These are phyloP conservation scores for Cercis canadensis DNA, from an alignment of 306 rosid species.

Conservation along the genomic window DNA sequence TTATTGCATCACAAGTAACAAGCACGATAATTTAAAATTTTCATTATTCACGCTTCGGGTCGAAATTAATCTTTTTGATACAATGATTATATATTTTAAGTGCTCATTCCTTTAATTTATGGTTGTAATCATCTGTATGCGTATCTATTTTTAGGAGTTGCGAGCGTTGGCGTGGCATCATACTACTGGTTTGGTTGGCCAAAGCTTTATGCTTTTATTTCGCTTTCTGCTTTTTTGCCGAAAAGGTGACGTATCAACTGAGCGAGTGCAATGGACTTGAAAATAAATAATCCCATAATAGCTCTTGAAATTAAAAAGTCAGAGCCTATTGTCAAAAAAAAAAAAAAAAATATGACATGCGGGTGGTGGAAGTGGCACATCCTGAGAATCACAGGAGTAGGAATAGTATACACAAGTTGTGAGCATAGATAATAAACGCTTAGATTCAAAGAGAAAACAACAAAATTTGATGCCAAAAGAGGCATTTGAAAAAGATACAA, in stretches of 20 bases:
- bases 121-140: constrained; percentile 4
- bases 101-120: neutral
- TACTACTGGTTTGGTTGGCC: neutral
- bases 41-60: constrained; percentile 43
- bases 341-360: no score
- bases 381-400: no score
- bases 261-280: constrained; percentile 1
- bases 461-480: constrained; percentile 44
- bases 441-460: constrained; percentile 27
- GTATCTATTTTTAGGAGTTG: neutral
- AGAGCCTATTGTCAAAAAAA: neutral
- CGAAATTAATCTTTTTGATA: constrained; percentile 61
- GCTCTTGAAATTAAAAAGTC: constrained; percentile 7
- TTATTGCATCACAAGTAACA: constrained; percentile 59
- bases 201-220: neutral
- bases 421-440: neutral
- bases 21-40: neutral
- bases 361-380: no score
- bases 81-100: constrained; percentile 47
- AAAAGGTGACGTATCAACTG: neutral
- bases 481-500: constrained; percentile 30
- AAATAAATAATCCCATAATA: neutral
- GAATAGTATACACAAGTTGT: neutral
- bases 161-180: neutral
- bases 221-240: neutral